Conservation (phyloP, 1,284 basidiomycete genomes). For the Rhodofomes roseus region DNA sequence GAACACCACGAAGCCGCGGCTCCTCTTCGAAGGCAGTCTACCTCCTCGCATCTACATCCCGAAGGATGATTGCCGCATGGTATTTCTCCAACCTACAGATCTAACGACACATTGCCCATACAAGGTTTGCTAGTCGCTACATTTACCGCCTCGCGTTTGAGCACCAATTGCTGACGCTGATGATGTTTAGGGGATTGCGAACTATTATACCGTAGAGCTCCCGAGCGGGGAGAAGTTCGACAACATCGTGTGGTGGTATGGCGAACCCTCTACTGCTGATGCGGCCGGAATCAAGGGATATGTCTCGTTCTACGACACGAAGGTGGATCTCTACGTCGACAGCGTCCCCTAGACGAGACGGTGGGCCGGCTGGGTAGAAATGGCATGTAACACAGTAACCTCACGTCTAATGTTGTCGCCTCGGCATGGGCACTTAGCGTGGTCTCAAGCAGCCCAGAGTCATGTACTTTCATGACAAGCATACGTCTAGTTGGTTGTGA, state of each 20-base stretch:
- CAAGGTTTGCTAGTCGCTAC: slow-evolving; percentile 41
- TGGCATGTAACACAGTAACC: no score
- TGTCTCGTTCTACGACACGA: slow-evolving; percentile 63
- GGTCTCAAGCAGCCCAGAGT: no score
- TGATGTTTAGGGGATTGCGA: slow-evolving; percentile 51
- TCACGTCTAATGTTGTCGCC: no score
- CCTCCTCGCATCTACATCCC: slow-evolving; percentile 60
- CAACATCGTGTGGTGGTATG: slow-evolving; percentile 64
- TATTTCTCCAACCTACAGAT: slow-evolving; percentile 45
- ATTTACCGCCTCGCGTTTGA: neutral
- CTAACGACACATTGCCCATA: slow-evolving; percentile 54
- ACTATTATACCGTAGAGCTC: slow-evolving; percentile 51
- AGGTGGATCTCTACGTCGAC: slow-evolving; percentile 64
- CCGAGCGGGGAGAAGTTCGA: slow-evolving; percentile 40
- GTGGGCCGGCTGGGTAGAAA: no score
- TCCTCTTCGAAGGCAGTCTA: slow-evolving; percentile 58
- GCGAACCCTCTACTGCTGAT: slow-evolving; percentile 45
- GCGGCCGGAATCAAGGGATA: slow-evolving; percentile 44
- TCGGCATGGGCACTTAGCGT: no score
- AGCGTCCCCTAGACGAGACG: slow-evolving; percentile 41
- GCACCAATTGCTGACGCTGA: no score
- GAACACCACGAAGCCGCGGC: slow-evolving; percentile 47
- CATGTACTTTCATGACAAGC: no score
- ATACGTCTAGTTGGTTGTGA: no score
- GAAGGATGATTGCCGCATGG: slow-evolving; percentile 49